Conservation (phyloP, 2,329 filamentous ascomycete genomes). For the Neonectria magnoliae region DNA sequence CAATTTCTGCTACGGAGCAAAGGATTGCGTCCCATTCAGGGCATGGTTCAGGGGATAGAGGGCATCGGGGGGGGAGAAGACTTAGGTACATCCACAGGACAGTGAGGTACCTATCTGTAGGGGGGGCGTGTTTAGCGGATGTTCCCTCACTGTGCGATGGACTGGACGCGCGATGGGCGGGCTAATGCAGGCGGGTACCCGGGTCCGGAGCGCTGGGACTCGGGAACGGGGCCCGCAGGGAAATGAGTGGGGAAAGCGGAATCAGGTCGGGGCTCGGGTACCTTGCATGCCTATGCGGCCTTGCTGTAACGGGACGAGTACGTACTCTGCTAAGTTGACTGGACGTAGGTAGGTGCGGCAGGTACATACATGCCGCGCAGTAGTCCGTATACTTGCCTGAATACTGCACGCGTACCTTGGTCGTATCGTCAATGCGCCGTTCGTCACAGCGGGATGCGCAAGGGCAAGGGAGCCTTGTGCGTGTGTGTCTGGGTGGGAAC, state of each 20-base stretch:
- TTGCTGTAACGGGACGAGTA: slow-evolving; percentile 3
- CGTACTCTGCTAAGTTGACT: neutral
- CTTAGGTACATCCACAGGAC: too few relatives aligned
- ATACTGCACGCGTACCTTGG: too few relatives aligned
- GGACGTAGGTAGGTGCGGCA: neutral
- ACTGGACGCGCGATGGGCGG: slow-evolving; percentile 1
- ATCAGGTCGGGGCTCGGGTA: slow-evolving; percentile 13
- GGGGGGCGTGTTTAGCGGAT: too few relatives aligned
- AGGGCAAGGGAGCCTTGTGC: slow-evolving; percentile 5
- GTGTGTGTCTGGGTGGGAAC: too few relatives aligned
- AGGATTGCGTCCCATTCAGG: neutral
- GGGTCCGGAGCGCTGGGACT: slow-evolving; percentile 42
- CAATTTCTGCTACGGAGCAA: slow-evolving; percentile 3
- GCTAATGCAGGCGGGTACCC: slow-evolving; percentile 41
- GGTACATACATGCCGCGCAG: neutral
- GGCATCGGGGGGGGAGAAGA: too few relatives aligned
- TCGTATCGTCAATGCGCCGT: too few relatives aligned
- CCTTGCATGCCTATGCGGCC: neutral
- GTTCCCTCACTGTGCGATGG: slow-evolving; percentile 5
- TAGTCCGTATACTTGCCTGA: too few relatives aligned
- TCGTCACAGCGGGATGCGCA: neutral
- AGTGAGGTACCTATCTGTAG: too few relatives aligned
- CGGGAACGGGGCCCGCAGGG: slow-evolving; percentile 25
- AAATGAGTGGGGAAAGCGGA: slow-evolving; percentile 13
- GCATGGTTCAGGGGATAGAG: neutral